Evolutionary conservation across 345 rosid genomes (phyloP).

Genomic region (Citrus reticulata): DNA sequence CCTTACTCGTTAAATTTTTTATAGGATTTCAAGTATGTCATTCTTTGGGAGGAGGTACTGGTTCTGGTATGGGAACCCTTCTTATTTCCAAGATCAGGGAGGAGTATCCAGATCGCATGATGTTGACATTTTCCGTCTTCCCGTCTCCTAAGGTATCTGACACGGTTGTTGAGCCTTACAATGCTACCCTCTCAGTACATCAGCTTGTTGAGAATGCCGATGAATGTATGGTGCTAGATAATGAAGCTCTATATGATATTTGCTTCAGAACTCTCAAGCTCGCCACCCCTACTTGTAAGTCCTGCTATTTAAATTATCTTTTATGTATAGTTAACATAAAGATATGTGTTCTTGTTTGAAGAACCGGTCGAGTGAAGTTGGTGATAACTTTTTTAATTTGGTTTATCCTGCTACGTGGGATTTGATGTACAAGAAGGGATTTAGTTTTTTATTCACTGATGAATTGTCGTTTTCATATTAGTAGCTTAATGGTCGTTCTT

Average conservation of each 20-base stretch:
- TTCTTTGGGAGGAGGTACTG: conserved; percentile 31
- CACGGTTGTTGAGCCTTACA: conserved; percentile 29
- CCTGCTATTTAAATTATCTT: not conserved
- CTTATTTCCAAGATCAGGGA: conserved; percentile 31
- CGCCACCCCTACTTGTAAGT: conserved; percentile 28
- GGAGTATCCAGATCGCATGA: conserved; percentile 32
- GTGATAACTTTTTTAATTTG: not conserved
- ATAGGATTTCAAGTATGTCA: conserved; percentile 31
- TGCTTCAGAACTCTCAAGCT: conserved; percentile 30
- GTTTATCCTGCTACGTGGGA: not conserved
- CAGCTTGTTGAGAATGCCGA: conserved; percentile 30
- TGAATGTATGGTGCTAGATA: conserved; percentile 29
- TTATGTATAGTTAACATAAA: not conserved
- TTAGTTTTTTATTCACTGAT: not conserved
- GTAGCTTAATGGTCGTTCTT: not conserved
- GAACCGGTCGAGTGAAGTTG: not conserved
- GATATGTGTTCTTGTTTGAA: not conserved
- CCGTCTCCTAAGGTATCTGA: conserved; percentile 32
- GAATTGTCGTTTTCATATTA: not conserved
- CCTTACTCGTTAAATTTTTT: not conserved
- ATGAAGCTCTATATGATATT: conserved; percentile 27
- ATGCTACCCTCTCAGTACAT: conserved; percentile 28
- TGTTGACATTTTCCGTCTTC: conserved; percentile 28
- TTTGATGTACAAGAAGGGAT: not conserved
- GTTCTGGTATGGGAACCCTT: conserved; percentile 33